A percentile compares a stretch with the other conserved stretches of the same genome.
Evolutionary conservation across 805 yeast species (phyloP).

Genomic region (Isabelozyma gotoi): DNA sequence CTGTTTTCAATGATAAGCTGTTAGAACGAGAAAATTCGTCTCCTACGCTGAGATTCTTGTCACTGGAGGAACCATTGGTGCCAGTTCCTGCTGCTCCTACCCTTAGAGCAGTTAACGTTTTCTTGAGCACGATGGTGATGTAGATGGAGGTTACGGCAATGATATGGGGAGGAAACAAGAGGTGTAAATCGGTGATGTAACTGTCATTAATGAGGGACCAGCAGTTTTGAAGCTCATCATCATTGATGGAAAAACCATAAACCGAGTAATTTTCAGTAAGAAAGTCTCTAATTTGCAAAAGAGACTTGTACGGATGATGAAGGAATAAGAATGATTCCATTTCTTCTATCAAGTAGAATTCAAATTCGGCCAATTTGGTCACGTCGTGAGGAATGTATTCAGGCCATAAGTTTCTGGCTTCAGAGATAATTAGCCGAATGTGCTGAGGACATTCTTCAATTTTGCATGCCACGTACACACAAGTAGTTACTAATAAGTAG

Average conservation of each 20-base stretch:
- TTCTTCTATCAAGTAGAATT: conserved; percentile 89
- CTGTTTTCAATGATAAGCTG: conserved; percentile 6
- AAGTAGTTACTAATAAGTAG: conserved; percentile 78
- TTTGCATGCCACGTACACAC: conserved; percentile 87
- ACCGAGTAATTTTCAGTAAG: conserved; percentile 28
- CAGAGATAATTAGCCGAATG: conserved; percentile 76
- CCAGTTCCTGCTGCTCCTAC: background rate
- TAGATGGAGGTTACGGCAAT: conserved; percentile 82
- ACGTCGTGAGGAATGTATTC: conserved; percentile 90
- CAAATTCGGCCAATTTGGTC: conserved; percentile 91
- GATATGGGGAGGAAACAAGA: conserved; percentile 86
- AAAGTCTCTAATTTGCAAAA: conserved; percentile 51
- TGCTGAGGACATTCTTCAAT: conserved; percentile 96
- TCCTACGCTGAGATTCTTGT: conserved; percentile 9
- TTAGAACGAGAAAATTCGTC: conserved; percentile 3
- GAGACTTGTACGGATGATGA: conserved; percentile 72
- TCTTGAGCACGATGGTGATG: conserved; percentile 63
- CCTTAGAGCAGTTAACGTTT: conserved; percentile 23
- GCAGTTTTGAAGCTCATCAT: conserved; percentile 75
- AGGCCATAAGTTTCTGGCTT: conserved; percentile 91
- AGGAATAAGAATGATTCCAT: conserved; percentile 69
- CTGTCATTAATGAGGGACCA: conserved; percentile 93
- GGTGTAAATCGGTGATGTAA: conserved; percentile 81
- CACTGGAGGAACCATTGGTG: conserved; percentile 1
- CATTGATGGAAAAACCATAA: conserved; percentile 39